Evolutionary conservation across 306 rosid species (phyloP).

Genomic region (Urtica urens): DNA sequence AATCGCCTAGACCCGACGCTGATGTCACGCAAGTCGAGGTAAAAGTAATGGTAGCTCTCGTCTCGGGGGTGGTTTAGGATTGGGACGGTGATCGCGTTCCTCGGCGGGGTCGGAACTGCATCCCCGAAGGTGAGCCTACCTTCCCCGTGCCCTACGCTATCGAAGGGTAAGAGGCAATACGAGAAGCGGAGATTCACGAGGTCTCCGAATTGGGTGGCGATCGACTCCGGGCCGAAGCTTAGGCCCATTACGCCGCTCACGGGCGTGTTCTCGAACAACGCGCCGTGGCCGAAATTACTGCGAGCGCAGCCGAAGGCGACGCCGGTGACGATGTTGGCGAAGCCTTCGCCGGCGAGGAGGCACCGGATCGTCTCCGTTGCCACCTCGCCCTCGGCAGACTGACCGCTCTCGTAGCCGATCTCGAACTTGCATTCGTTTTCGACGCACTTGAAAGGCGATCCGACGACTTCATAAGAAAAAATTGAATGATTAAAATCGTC

Average conservation of each 20-base stretch:
- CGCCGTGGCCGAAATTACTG: neutral
- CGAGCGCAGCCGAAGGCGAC: conserved; percentile 11
- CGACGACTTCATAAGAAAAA: neutral
- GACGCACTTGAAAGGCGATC: conserved; percentile 4
- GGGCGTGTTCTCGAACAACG: neutral
- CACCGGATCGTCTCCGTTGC: conserved; percentile 14
- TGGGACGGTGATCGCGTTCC: too few relatives aligned
- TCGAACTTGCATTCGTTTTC: neutral
- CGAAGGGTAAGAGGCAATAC: conserved; percentile 5
- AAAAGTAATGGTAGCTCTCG: too few relatives aligned
- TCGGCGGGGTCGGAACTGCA: neutral
- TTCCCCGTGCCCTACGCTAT: neutral
- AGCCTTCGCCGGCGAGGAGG: neutral
- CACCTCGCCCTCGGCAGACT: neutral
- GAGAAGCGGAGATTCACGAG: neutral
- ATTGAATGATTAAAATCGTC: too few relatives aligned
- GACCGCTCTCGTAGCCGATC: conserved; percentile 3
- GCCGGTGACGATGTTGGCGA: neutral
- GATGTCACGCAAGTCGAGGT: too few relatives aligned
- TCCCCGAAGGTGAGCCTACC: neutral
- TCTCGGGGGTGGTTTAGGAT: too few relatives aligned
- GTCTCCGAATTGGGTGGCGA: neutral
- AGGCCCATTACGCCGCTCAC: conserved; percentile 12
- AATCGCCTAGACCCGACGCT: too few relatives aligned
- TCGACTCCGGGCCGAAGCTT: conserved; percentile 3